Conservation (phyloP, 345 rosid genomes). For the Syzygium oleosum region DNA sequence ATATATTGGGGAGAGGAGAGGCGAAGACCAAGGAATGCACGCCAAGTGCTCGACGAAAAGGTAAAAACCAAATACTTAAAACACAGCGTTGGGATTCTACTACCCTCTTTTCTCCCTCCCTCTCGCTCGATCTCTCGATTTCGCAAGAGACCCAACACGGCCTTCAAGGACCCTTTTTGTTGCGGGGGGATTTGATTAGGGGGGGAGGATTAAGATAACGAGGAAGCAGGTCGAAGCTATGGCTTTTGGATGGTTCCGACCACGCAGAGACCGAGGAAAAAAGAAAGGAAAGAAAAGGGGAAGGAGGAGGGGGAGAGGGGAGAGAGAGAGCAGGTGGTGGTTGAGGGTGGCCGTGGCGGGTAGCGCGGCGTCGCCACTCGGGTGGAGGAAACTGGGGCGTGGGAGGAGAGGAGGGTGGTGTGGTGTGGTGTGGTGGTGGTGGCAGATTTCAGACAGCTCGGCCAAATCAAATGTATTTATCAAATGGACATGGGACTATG, state of each 20-base stretch:
- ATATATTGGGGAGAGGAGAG: background rate
- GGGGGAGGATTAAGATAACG: background rate
- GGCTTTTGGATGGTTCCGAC: background rate
- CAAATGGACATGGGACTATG: background rate
- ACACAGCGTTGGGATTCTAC: background rate
- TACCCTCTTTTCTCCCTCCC: background rate
- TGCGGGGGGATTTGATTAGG: background rate
- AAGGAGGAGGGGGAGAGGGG: background rate
- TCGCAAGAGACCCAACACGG: background rate
- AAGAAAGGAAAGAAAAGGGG: background rate
- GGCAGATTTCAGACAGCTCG: background rate
- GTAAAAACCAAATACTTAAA: background rate
- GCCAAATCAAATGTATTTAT: background rate
- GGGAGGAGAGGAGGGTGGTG: background rate
- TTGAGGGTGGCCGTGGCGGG: conserved; percentile 33
- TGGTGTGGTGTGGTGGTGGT: background rate
- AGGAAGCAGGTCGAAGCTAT: background rate
- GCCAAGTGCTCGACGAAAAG: background rate
- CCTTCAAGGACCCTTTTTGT: background rate
- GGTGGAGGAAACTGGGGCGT: background rate
- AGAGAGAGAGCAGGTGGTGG: conserved; percentile 10
- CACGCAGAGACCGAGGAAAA: background rate
- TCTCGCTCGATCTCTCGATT: background rate
- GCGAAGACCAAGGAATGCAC: background rate
- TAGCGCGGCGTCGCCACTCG: conserved; percentile 36